Conservation (phyloP, 2,329 filamentous ascomycete species). For the Capronia americana region DNA sequence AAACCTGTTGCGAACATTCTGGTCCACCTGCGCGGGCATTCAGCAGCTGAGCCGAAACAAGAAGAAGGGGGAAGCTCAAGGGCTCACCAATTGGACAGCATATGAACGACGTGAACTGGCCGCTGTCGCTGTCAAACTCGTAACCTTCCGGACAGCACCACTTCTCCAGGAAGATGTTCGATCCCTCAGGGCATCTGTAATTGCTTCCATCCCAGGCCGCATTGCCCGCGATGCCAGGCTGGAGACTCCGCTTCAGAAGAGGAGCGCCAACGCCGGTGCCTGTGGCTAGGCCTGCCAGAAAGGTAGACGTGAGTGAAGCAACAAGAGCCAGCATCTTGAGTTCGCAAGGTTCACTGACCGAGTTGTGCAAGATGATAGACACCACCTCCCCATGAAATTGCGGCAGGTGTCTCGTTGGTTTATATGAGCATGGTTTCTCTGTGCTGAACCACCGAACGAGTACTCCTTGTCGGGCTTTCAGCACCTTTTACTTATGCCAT, state of each 20-base stretch:
- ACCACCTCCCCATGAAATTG: background rate
- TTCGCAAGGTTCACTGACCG: background rate
- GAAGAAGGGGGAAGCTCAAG: background rate
- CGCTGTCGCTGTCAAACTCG: background rate
- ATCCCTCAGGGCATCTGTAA: constrained; percentile 9
- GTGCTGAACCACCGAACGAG: background rate
- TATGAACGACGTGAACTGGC: constrained; percentile 9
- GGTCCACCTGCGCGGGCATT: background rate
- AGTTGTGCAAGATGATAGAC: background rate
- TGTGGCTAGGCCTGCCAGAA: background rate
- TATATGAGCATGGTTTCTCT: background rate
- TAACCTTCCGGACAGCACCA: constrained; percentile 17
- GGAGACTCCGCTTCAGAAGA: constrained; percentile 5
- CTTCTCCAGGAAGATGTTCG: constrained; percentile 2
- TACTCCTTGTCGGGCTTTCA: background rate
- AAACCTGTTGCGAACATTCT: constrained; percentile 7
- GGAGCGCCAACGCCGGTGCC: background rate
- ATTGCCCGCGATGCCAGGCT: constrained; percentile 13
- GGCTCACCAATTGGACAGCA: constrained; percentile 9
- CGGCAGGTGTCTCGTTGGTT: background rate
- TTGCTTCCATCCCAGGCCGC: constrained; percentile 13
- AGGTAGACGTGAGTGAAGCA: background rate
- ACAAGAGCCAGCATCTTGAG: background rate
- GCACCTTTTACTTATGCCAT: background rate
- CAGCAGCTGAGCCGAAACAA: background rate